Conservation (phyloP, 2,329 filamentous ascomycete species). For the Trichophyton simii region DNA sequence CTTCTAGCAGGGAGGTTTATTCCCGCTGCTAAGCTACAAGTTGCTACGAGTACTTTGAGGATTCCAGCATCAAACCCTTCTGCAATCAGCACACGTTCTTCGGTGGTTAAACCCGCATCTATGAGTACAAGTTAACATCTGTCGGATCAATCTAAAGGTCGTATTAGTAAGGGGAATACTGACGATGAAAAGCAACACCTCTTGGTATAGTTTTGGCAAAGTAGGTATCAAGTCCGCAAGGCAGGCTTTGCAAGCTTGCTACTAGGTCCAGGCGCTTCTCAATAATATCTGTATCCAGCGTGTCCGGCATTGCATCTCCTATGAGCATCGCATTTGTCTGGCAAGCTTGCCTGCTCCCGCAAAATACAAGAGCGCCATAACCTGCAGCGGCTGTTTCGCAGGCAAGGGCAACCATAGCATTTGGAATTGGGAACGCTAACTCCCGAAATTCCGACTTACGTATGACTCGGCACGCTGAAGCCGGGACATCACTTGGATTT, state of each 20-base stretch:
- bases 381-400: conserved; percentile 56
- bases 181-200: conserved; percentile 64
- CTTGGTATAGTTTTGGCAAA: conserved; percentile 51
- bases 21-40: conserved; percentile 69
- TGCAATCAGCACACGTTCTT: conserved; percentile 61
- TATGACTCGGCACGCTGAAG: conserved; percentile 36
- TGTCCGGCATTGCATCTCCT: conserved; percentile 50
- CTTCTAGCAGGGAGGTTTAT: conserved; percentile 61
- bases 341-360: conserved; percentile 54
- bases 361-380: conserved; percentile 62
- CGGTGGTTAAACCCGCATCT: conserved; percentile 49
- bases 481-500: conserved; percentile 19
- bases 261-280: conserved; percentile 53
- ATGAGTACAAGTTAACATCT: conserved; percentile 19
- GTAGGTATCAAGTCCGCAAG: conserved; percentile 52
- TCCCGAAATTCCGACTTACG: conserved; percentile 47
- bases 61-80: conserved; percentile 56
- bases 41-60: conserved; percentile 60
- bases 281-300: conserved; percentile 37
- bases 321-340: conserved; percentile 58
- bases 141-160: background rate
- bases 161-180: conserved; percentile 21
- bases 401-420: conserved; percentile 57
- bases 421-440: conserved; percentile 51
- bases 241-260: conserved; percentile 52